Base-by-base conservation (phyloP, 805 yeast genomes). In the Grigorovia jiainica region DNA sequence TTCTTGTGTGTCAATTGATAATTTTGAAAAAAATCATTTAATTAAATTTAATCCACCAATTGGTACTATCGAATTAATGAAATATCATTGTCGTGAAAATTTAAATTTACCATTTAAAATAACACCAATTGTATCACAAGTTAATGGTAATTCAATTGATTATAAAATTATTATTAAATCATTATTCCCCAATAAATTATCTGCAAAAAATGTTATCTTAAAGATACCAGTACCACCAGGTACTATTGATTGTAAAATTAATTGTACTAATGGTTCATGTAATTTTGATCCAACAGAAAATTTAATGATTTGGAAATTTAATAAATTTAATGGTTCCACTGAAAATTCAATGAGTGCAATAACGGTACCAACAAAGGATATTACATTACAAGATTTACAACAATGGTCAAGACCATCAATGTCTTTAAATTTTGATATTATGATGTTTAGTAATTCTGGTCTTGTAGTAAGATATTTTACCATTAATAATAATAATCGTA, bases 11-110 rank as follows among this genome's bases (percentile, higher is more conserved):
- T 77, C 80, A 46, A 66, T 86, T 43, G 75, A 75, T 44, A 73
- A 75, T 50, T 85, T 81, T 59, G 87, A 83, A 46, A 56, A 68
- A 17, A 78, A 80, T 20, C 66, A 82, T 33, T 64, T 75, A 19
- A 81, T 87, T 44, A 75, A 72, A 36, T 87, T 87, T 49, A 68
- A 79, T 10, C 95, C 95, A 2, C 95, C 95, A 1, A 95, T 87
- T 62, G 95, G 95, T 0, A 76, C 78, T 40, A 84, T 86, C 57
- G 90, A 86, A 59, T 71, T 87, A 45, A 79, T 87, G 89, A 70
- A 76, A 29, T 87, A 87, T 61, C 67, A 80, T 43, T 71, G 74
- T 1, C 61, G 68, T 1, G 76, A 76, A 35, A 76, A 78, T 48
- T 64, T 83, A 45, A 75, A 74, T 39, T 56, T 84, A 24, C 97